Evolutionary conservation across 73 alveolate genomes (phyloP), one percentile per base, ranked within the genome.

Genomic region (Blepharisma stoltei): DNA sequence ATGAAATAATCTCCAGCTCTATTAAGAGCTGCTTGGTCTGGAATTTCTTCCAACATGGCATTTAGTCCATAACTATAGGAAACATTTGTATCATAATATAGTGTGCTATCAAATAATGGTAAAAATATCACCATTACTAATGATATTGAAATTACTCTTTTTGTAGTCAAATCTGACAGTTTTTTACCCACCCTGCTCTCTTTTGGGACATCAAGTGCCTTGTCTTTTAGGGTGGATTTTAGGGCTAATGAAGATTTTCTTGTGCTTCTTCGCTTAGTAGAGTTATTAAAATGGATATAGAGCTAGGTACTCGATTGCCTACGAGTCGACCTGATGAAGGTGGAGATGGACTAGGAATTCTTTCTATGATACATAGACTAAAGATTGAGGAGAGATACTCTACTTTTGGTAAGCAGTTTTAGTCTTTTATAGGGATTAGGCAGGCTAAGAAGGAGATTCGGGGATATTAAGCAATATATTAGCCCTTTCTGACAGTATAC

Each of bases 141-240:
- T 5, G 89, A 91, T 37, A 92, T 80, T 20, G 89, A 52, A 27
- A 92, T 87, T 38, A 92, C 94, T 81, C 94, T 86, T 77, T 89
- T 88, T 14, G 95, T 89, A 32, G 95, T 92, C 67, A 77, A 80
- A 9, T 92, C 92, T 45, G 94, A 84, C 49, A 92, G 79, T 55
- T 89, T 78, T 80, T 89, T 91, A 46, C 98, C 95, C 43, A 92
- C 92, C 77, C 86, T 89, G 66, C 88, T 78, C 67, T 92, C 95
- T 70, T 78, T 41, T 37, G 87, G 84, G 20, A 76, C 45, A 41
- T 54, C 54, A 18, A 41, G 20, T 6, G 66, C 20, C 8, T 20
- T 44, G 38, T 69, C 41, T 9, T 69, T 38, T 9, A 11, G 48
- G 45, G 14, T 25, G 48, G 18, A 11, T 20, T 14, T 32, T 32